Evolutionary conservation across 768 basidiomycete species (phyloP).

Genomic region (Phaeotremella skinneri): DNA sequence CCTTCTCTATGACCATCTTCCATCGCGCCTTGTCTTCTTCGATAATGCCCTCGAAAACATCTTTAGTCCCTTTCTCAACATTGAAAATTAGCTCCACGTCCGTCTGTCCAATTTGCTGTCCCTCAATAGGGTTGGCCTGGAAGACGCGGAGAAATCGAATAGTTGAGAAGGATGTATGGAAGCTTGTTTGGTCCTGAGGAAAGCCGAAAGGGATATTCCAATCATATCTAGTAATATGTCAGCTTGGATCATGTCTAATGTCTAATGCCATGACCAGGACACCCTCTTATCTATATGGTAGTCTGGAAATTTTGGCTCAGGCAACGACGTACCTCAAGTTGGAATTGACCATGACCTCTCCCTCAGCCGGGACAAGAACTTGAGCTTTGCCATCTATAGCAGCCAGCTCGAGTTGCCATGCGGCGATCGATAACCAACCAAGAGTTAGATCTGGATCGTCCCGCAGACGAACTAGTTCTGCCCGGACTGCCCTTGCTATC

Average conservation of each 20-base stretch:
- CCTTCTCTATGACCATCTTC: no score
- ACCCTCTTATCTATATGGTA: no score
- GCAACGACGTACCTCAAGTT: conserved; percentile 3
- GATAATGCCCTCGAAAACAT: background rate
- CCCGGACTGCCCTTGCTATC: background rate
- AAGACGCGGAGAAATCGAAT: conserved; percentile 5
- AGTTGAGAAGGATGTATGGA: conserved; percentile 4
- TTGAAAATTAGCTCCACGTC: background rate
- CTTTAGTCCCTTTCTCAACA: background rate
- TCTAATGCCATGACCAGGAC: no score
- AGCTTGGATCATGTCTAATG: background rate
- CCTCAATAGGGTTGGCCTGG: conserved; percentile 2
- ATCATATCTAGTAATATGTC: background rate
- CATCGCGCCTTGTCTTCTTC: background rate
- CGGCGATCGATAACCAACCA: conserved; percentile 6
- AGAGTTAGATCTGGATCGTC: conserved; percentile 1
- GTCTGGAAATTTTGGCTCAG: no score
- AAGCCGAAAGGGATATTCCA: conserved; percentile 8
- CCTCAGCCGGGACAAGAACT: conserved; percentile 6
- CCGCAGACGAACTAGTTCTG: background rate
- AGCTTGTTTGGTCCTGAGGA: background rate
- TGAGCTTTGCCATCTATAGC: conserved; percentile 1
- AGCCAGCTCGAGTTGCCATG: conserved; percentile 6
- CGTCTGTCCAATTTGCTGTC: background rate
- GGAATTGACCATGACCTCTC: conserved; percentile 7